Conservation (phyloP, 2,329 filamentous ascomycete genomes). For the Fusarium miscanthi region DNA sequence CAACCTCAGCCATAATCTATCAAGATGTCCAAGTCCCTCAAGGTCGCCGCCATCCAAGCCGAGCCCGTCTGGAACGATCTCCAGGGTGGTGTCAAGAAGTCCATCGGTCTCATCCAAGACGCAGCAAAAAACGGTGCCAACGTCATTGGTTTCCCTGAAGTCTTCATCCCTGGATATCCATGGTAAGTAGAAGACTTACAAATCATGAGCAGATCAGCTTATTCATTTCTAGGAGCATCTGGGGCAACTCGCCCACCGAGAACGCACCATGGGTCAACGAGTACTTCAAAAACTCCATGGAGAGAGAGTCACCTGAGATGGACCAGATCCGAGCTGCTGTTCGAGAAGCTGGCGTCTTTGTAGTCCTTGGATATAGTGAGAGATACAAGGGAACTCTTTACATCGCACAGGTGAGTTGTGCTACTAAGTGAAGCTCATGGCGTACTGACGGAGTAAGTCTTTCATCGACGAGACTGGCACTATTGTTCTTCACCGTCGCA, state of each 20-base stretch:
- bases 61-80: slow-evolving; percentile 45
- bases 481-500: slow-evolving; percentile 55
- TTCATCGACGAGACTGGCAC: slow-evolving; percentile 55
- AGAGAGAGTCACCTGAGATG: slow-evolving; percentile 56
- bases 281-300: slow-evolving; percentile 59
- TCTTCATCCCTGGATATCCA: slow-evolving; percentile 59
- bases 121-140: slow-evolving; percentile 48
- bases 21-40: slow-evolving; percentile 27
- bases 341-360: slow-evolving; percentile 56
- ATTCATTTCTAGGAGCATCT: slow-evolving; percentile 43
- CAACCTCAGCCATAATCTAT: not conserved
- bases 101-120: slow-evolving; percentile 49
- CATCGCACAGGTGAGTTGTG: slow-evolving; percentile 48
- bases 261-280: slow-evolving; percentile 55
- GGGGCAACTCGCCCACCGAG: slow-evolving; percentile 39
- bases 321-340: slow-evolving; percentile 57
- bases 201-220: slow-evolving; percentile 11
- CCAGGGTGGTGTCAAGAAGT: slow-evolving; percentile 51
- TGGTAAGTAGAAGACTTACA: slow-evolving; percentile 50
- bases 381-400: slow-evolving; percentile 52
- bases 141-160: slow-evolving; percentile 57
- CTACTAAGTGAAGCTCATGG: fast-evolving
- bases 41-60: slow-evolving; percentile 43
- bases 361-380: slow-evolving; percentile 58
- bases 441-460: slow-evolving; percentile 38